These are phyloP conservation scores for Drechslerella stenobrocha DNA, from an alignment of 2,329 filamentous ascomycete genomes.

Conservation along the genomic window DNA sequence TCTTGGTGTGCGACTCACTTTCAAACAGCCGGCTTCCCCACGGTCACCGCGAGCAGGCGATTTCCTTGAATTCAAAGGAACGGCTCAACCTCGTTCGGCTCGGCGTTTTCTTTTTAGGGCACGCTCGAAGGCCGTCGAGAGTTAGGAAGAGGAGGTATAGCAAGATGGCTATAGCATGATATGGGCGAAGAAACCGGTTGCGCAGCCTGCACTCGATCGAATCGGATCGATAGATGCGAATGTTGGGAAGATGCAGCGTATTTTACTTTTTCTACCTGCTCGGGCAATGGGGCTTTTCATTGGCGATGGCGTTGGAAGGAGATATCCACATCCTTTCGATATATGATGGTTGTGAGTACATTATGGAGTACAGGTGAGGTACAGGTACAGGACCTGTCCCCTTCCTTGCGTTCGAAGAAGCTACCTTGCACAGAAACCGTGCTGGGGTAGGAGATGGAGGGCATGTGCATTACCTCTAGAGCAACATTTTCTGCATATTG, in stretches of 20 bases:
- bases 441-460: background rate
- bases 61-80: conserved; percentile 20
- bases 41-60: conserved; percentile 17
- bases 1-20: conserved; percentile 43
- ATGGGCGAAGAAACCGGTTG: conserved; percentile 4
- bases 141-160: background rate
- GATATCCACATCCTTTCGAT: conserved; percentile 17
- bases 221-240: conserved; percentile 40
- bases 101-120: conserved; percentile 7
- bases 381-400: conserved; percentile 38
- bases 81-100: too few species aligned
- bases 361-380: conserved; percentile 20
- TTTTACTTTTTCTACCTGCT: conserved; percentile 35
- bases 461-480: background rate
- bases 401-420: background rate
- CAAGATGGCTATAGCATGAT: conserved; percentile 3
- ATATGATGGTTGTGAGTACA: too few species aligned
- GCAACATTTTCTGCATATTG: conserved; percentile 4
- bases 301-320: background rate
- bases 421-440: conserved; percentile 4
- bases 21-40: conserved; percentile 46
- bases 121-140: background rate
- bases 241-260: conserved; percentile 37
- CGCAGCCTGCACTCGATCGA: conserved; percentile 11
- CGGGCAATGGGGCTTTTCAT: conserved; percentile 19